Base-by-base conservation (phyloP, 768 basidiomycete genomes). In the Hygrocybe punicea region DNA sequence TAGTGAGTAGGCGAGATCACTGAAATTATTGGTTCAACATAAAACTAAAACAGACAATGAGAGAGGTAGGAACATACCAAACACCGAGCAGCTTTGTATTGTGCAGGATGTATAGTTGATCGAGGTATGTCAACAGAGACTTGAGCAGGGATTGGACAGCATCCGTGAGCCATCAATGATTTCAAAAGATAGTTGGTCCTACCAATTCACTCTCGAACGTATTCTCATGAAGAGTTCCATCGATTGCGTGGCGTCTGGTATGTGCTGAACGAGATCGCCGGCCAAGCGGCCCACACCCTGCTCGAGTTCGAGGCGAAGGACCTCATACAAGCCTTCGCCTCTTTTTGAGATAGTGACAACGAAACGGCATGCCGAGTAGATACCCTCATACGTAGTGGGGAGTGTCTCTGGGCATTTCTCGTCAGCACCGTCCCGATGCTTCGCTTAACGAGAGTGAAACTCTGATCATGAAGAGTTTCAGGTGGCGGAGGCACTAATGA, bases 81-180 rank as follows among this genome's bases (percentile, higher is more conserved):
- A 86, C 78, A 13, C 68, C 71, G 7, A 63, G 62, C 13, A 75
- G 55, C 11, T 72, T 69, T 24, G 73, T 70, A 33, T 77, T 69
- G 39, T 73, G 71, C 0, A 67, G 63, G 9, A 89, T 76, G 60
- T 85, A 91, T 0, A 78, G 76, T 64, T 87, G 82, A 65, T 93
- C 89, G 51, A 93, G 70, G 66, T 86, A 87, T 2, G 88, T 81
- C 51, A 91, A 70, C 23, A 91, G 69, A 0, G 85, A 85, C 59
- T 80, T 71, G 2, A 91, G 65, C 17, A 90, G 70, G 4, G 72
- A 68, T 87, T 89, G 25, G 34, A 44, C 10, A 17, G 11, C 16
- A 21, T 9, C 16, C 8, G 10, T 11, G 24, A 5, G 29, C 16
- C 16, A n/a, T 48, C 35, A 25, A 52, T 29, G 51, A 2, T 3